These are phyloP conservation scores for Russula sp. DNA, from an alignment of 768 basidiomycete genomes.

Conservation along the genomic window DNA sequence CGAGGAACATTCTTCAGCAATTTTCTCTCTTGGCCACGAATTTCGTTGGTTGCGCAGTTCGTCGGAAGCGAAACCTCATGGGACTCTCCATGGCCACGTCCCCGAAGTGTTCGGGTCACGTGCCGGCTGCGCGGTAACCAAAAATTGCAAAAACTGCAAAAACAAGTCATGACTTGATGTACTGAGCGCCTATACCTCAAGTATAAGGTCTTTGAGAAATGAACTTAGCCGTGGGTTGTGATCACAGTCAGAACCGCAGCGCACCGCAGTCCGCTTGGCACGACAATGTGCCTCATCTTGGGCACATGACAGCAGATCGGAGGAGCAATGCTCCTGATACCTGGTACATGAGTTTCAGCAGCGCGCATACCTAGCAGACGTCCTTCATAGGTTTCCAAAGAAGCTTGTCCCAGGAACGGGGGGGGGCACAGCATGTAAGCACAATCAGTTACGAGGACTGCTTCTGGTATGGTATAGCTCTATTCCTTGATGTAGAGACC, in stretches of 20 bases:
- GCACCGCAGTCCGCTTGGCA: conserved; percentile 10
- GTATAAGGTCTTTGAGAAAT: background rate
- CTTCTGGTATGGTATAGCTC: conserved; percentile 8
- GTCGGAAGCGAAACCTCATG: background rate
- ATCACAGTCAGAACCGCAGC: conserved; percentile 18
- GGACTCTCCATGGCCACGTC: background rate
- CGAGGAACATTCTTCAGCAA: conserved; percentile 2
- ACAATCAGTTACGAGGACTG: conserved; percentile 1
- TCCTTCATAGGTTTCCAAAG: background rate
- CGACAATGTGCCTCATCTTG: background rate
- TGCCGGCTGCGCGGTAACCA: conserved; percentile 18
- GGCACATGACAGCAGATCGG: conserved; percentile 2
- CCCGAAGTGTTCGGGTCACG: conserved; percentile 15
- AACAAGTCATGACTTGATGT: conserved; percentile 1
- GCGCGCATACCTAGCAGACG: background rate
- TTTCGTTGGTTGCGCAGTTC: conserved; percentile 19
- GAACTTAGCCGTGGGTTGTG: background rate
- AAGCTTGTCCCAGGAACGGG: background rate
- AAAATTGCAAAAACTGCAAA: conserved; percentile 8
- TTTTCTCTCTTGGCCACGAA: background rate
- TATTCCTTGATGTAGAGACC: conserved; percentile 11
- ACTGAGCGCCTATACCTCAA: background rate
- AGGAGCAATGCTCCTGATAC: conserved; percentile 2
- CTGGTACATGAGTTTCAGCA: background rate
- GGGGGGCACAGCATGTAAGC: conserved; percentile 2